Evolutionary conservation across 2,329 filamentous ascomycete species (phyloP), one percentile per base, ranked within the genome.

Genomic region (Talaromyces sp.): DNA sequence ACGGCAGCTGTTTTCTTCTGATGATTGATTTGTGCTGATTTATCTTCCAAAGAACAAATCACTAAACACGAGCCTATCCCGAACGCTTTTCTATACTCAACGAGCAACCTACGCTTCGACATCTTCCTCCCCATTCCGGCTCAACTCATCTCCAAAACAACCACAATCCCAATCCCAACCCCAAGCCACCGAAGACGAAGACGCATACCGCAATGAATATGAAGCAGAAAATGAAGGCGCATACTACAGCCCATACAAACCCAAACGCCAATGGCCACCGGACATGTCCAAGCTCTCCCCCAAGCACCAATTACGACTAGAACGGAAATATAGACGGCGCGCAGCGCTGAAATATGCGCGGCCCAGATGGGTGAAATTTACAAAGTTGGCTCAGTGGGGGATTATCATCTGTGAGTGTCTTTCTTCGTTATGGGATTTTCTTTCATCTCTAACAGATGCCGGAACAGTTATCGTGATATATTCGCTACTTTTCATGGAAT

Each of bases 271-370:
- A 75, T 90, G 87, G 87, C 87, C 87, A 49, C 87, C 87, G 7
- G 85, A 89, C 73, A 86, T 90, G 76, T 78, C 79, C 64, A 83
- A 86, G 68, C 79, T 90, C 59, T 86, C 86, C 1, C 79, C 81
- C n/a, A 88, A 86, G 73, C 86, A 90, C 72, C 86, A 89, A 72
- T 89, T 89, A 78, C 83, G 85, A n/a, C 83, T 89, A 57, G 87
- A 90, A 76, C 84, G 87, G 66, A 86, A 86, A 67, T 90, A 88
- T 76, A 82, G 87, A 41, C 81, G 87, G 61, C 82, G 87, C 62
- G 80, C 84, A 60, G 85, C 85, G 73, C 77, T 88, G 68, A 89
- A 88, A 73, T 88, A 83, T 74, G 83, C 84, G 13, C 78, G 85
- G 27, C 87, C 87, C 3, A 77, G 77, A 66, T 88, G 86, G 83